Evolutionary conservation across 441 rosid genomes (phyloP).

Genomic region (Pelargonium myrrhifolium): DNA sequence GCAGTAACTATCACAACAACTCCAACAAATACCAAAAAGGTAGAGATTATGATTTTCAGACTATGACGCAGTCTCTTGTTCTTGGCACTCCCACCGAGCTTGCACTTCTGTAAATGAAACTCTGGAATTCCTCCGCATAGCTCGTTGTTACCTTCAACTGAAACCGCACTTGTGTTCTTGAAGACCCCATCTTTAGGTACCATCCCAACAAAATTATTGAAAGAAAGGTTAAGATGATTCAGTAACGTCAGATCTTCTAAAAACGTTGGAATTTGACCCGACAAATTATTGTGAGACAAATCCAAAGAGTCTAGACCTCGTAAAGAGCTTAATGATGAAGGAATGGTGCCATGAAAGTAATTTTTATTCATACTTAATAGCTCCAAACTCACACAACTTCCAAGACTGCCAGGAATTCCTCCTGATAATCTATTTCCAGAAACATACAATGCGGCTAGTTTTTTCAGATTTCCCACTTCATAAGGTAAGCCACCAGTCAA

Average conservation of each 20-base stretch:
- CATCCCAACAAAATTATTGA: conserved; percentile 18
- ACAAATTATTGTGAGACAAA: conserved; percentile 23
- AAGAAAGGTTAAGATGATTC: conserved; percentile 17
- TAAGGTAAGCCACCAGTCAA: conserved; percentile 15
- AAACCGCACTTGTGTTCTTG: conserved; percentile 17
- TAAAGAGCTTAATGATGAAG: conserved; percentile 8
- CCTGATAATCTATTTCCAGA: conserved; percentile 16
- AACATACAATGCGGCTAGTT: background rate
- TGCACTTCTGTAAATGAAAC: conserved; percentile 18
- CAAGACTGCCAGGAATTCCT: conserved; percentile 18
- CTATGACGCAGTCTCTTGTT: background rate
- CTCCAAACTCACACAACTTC: conserved; percentile 16
- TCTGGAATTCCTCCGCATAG: conserved; percentile 26
- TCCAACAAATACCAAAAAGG: background rate
- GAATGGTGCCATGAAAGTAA: conserved; percentile 20
- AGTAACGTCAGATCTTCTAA: background rate
- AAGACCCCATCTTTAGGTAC: conserved; percentile 23
- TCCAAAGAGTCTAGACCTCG: conserved; percentile 17
- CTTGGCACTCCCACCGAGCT: too few species aligned
- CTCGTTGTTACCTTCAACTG: conserved; percentile 13
- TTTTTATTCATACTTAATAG: conserved; percentile 17
- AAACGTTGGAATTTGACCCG: conserved; percentile 18
- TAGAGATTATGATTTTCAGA: background rate
- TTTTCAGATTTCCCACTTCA: conserved; percentile 12
- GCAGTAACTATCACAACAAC: too few species aligned